These are phyloP conservation scores for Boletus mariae DNA, from an alignment of 1,284 basidiomycete species.

Conservation along the genomic window DNA sequence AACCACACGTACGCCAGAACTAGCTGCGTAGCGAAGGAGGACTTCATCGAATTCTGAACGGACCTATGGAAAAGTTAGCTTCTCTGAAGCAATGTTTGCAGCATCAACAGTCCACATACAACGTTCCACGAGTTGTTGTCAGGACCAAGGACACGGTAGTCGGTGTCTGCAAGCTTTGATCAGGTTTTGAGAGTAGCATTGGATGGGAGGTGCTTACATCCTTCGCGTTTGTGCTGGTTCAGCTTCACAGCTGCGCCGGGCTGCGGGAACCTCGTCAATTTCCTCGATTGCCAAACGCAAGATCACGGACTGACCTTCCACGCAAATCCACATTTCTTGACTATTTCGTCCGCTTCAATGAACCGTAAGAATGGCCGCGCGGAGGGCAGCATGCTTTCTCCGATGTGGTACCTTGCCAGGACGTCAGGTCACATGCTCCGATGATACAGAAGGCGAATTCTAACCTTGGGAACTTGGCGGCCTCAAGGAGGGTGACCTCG, in stretches of 20 bases:
- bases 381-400: conserved; percentile 1
- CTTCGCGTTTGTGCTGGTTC: conserved; percentile 35
- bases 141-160: neutral
- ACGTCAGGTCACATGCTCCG: neutral
- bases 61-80: neutral
- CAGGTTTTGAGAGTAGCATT: neutral
- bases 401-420: conserved; percentile 1
- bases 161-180: neutral
- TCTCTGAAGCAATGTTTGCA: neutral
- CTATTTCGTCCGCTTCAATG: neutral
- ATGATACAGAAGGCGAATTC: neutral
- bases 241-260: conserved; percentile 35
- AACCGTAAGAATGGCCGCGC: neutral
- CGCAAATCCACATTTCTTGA: neutral
- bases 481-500: neutral
- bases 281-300: too few relatives aligned
- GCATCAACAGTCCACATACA: neutral
- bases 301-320: neutral
- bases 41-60: conserved; percentile 1
- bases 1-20: neutral
- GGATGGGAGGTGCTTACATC: conserved; percentile 28
- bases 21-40: neutral
- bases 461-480: conserved; percentile 4
- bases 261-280: neutral
- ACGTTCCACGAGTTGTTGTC: neutral